phyloP scores from a whole-genome alignment of 208 protist genomes.

The Porcisia hertigi region DNA sequence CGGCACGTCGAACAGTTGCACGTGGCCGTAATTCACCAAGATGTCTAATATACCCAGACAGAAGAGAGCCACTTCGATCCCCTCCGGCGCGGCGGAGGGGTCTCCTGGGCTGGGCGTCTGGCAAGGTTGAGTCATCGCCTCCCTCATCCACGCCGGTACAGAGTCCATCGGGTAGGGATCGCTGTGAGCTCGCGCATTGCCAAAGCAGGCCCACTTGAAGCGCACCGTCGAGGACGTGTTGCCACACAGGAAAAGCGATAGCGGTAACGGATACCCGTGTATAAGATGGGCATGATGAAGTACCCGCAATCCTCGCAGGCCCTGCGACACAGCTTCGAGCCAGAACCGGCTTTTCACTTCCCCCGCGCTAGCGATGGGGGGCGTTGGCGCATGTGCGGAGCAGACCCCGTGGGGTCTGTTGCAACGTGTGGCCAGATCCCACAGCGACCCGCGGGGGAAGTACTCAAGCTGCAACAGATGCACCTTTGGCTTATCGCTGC shows the following conservation, averaged over 20 bases:
- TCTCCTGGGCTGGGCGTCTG: background rate
- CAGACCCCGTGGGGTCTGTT: background rate
- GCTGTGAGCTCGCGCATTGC: constrained; percentile 32
- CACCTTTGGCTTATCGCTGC: constrained; percentile 22
- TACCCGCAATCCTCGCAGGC: constrained; percentile 41
- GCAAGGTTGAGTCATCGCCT: constrained; percentile 14
- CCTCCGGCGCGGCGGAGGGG: constrained; percentile 1
- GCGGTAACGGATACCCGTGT: constrained; percentile 59
- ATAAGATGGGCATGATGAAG: constrained; percentile 49
- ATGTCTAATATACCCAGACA: constrained; percentile 23
- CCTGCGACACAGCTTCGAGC: constrained; percentile 35
- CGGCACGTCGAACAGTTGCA: background rate
- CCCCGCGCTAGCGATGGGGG: no score
- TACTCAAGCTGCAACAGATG: constrained; percentile 74
- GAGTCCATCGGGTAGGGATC: constrained; percentile 37
- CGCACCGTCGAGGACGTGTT: constrained; percentile 14
- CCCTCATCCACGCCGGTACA: constrained; percentile 15
- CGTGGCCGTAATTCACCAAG: constrained; percentile 3
- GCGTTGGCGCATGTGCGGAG: background rate
- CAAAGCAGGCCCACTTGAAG: constrained; percentile 66
- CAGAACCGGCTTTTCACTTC: constrained; percentile 28
- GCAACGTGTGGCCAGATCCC: constrained; percentile 32
- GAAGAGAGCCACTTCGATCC: constrained; percentile 25
- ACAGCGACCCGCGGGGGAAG: constrained; percentile 55
- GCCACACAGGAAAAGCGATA: constrained; percentile 44